Evolutionary conservation across 2,329 filamentous ascomycete genomes (phyloP), one percentile per base, ranked within the genome.

Genomic region (Aspergillus udagawae): DNA sequence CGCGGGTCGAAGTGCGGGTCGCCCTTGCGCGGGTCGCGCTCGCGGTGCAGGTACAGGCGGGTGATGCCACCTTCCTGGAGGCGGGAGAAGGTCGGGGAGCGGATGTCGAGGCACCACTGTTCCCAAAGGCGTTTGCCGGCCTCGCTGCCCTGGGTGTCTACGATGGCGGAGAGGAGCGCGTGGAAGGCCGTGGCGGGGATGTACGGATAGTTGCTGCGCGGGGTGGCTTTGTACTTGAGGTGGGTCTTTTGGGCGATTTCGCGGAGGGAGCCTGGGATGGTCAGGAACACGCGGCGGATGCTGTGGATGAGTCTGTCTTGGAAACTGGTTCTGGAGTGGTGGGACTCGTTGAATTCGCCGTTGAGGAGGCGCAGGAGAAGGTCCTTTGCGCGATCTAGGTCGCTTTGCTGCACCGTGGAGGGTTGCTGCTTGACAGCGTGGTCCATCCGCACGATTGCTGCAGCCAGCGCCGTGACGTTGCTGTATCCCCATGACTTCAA

Each of bases 81-180:
- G 48, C 65, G 69, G 29, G 54, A 58, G 35, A 58, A 38, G 7
- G 60, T 52, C 0, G 65, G 60, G 9, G 65, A 64, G 4, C 52
- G 54, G 21, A 65, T 65, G 45, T 70, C 65, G 35, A 73, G 61
- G 53, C 78, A 81, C 77, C 82, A 85, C 38, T 68, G 70, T 9
- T 79, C 67, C 55, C 82, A 80, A 35, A 85, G 62, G 3, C 64
- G 70, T 56, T 73, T 78, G 57, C 81, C 86, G 35, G 73, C 73
- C 9, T 60, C 55, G 56, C 77, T 80, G 54, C 80, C 81, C 49
- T 79, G 76, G 0, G 73, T 73, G 28, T 80, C 76, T 2, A 83
- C 78, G 8, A 86, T 73, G n/a, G 80, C 82, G 47, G 78, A 73
- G 6, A 89, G 79, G 6, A 85, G 59, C 20, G 67, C 64, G 59